phyloP scores from a whole-genome alignment of 352 stramenopile genomes.

The Blastocystis sp. region DNA sequence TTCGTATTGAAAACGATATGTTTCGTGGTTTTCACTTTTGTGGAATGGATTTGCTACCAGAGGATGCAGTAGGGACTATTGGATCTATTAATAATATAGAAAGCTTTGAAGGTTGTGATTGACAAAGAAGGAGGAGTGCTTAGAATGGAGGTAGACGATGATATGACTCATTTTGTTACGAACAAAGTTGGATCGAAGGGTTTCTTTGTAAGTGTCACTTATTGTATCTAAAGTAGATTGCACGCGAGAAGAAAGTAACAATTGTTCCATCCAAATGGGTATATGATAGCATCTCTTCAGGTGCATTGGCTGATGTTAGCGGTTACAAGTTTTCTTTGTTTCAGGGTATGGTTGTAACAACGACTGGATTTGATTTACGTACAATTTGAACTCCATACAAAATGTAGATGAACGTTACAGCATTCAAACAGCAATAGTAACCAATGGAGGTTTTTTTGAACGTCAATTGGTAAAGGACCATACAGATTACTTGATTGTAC shows the following conservation, averaged over 20 bases:
- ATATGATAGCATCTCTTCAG: not conserved
- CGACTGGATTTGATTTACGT: conserved; percentile 58
- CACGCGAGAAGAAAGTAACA: not conserved
- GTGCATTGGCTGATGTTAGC: not conserved
- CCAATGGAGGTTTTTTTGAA: conserved; percentile 39
- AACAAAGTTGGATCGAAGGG: conserved; percentile 12
- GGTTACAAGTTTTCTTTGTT: conserved; percentile 21
- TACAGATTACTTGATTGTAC: conserved; percentile 58
- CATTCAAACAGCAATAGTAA: conserved; percentile 34
- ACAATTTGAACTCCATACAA: not conserved
- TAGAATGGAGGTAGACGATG: not conserved
- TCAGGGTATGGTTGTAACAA: conserved; percentile 52
- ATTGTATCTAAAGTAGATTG: not conserved
- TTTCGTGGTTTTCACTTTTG: conserved; percentile 43
- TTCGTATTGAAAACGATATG: not conserved
- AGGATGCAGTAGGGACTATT: conserved; percentile 9
- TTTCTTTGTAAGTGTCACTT: not conserved
- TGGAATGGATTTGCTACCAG: not conserved
- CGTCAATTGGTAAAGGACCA: conserved; percentile 23
- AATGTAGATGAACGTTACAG: conserved; percentile 36
- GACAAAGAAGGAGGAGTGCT: conserved; percentile 4
- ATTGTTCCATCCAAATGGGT: conserved; percentile 39
- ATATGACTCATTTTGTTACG: conserved; percentile 4
- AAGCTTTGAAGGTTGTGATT: not conserved
- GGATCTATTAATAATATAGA: not conserved